Percentiles rank a stretch among this genome's conserved stretches.
These are phyloP conservation scores for Orbilia blumenaviensis DNA, from an alignment of 2,329 filamentous ascomycete species.

Conservation along the genomic window DNA sequence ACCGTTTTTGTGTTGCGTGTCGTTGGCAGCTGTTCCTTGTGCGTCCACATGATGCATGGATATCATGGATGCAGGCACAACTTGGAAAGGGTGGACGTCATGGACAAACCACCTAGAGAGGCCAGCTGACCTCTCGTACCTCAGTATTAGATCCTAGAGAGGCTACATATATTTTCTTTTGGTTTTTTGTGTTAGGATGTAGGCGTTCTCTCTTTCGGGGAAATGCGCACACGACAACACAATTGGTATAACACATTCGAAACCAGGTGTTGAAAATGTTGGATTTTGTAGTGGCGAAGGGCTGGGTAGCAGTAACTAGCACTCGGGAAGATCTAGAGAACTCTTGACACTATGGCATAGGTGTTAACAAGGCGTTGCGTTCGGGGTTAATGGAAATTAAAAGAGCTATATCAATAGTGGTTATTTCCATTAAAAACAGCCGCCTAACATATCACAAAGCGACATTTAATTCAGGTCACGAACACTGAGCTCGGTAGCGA, in stretches of 20 bases:
- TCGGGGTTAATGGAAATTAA: too few species aligned
- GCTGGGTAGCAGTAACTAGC: too few species aligned
- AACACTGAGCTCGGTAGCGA: too few species aligned
- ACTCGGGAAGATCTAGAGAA: too few species aligned
- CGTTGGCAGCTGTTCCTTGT: constrained; percentile 47
- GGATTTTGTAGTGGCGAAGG: constrained; percentile 27
- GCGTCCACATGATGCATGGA: constrained; percentile 47
- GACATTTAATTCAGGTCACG: too few species aligned
- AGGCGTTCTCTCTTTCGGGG: background rate
- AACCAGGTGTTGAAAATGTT: constrained; percentile 23
- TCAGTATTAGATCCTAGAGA: background rate
- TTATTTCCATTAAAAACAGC: too few species aligned
- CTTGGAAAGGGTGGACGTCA: background rate
- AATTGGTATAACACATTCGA: background rate
- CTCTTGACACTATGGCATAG: too few species aligned
- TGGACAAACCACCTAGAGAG: constrained; percentile 15
- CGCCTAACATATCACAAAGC: too few species aligned
- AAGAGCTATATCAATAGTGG: too few species aligned
- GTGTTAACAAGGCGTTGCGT: too few species aligned
- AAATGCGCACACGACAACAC: constrained; percentile 5
- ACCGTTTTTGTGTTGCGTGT: constrained; percentile 51
- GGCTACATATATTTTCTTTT: background rate
- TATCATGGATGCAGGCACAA: constrained; percentile 36
- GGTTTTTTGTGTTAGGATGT: background rate
- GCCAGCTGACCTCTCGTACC: constrained; percentile 15